Conservation (phyloP, 768 basidiomycete species). For the Pleurotus giganteus region DNA sequence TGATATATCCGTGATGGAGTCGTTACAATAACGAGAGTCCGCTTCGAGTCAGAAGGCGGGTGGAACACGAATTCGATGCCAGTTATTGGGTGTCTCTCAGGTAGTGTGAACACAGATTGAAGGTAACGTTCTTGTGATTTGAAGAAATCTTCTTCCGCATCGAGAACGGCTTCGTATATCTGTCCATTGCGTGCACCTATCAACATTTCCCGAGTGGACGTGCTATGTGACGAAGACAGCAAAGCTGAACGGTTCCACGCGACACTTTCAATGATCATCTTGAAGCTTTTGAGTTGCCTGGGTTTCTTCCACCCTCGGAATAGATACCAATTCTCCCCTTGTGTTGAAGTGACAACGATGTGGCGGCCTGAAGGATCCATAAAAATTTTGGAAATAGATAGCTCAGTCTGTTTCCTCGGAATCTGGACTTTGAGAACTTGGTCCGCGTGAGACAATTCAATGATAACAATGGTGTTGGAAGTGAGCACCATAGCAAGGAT, state of each 20-base stretch:
- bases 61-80: conserved; percentile 83
- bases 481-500: conserved; percentile 80
- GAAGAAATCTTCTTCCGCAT: conserved; percentile 90
- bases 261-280: conserved; percentile 86
- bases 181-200: conserved; percentile 84
- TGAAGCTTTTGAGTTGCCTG: conserved; percentile 72
- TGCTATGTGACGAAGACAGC: conserved; percentile 61
- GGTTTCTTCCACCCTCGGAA: conserved; percentile 82
- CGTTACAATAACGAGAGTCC: conserved; percentile 72
- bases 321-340: conserved; percentile 94
- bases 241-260: conserved; percentile 84
- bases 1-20: conserved; percentile 91
- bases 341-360: conserved; percentile 78
- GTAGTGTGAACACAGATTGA: conserved; percentile 70
- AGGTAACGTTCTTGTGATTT: conserved; percentile 84
- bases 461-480: conserved; percentile 78
- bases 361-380: conserved; percentile 93
- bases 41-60: conserved; percentile 60
- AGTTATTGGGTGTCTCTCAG: conserved; percentile 79
- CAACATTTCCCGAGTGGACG: conserved; percentile 80
- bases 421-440: conserved; percentile 82
- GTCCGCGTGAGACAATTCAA: conserved; percentile 86
- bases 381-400: conserved; percentile 80
- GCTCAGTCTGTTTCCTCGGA: conserved; percentile 70
- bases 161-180: conserved; percentile 86